A percentile compares a stretch with the other conserved stretches of the same genome.
Conservation (phyloP, 2,329 filamentous ascomycete genomes). For the Akanthomyces lecanii region DNA sequence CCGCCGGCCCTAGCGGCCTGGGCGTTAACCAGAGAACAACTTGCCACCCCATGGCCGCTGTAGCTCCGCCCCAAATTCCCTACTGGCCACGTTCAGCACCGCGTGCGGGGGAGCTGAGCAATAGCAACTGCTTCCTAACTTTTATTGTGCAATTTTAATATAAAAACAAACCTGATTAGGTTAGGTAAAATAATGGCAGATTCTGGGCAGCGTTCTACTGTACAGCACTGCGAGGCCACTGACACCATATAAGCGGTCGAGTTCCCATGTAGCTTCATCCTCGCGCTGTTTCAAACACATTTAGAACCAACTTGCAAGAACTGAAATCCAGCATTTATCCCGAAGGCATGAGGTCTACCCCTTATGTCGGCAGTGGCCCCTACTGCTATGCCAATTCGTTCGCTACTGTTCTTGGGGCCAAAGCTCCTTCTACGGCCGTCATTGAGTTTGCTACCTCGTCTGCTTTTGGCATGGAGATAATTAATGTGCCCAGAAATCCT, state of each 20-base stretch:
- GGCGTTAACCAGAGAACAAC: slow-evolving; percentile 3
- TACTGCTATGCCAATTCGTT: slow-evolving; percentile 23
- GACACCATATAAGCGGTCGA: background rate
- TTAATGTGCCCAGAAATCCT: slow-evolving; percentile 15
- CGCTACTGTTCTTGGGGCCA: slow-evolving; percentile 19
- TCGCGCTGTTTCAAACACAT: background rate
- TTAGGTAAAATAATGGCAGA: background rate
- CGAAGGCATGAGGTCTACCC: slow-evolving; percentile 10
- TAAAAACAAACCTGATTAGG: background rate
- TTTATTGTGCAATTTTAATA: background rate
- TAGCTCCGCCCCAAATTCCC: background rate
- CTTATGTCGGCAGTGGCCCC: slow-evolving; percentile 21
- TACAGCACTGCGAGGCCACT: background rate
- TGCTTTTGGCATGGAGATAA: slow-evolving; percentile 22
- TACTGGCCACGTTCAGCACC: background rate
- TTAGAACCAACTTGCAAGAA: too few relatives aligned
- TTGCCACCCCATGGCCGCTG: background rate
- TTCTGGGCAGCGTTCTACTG: background rate
- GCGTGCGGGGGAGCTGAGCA: background rate
- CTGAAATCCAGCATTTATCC: background rate
- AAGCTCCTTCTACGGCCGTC: slow-evolving; percentile 19
- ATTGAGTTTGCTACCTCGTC: slow-evolving; percentile 22
- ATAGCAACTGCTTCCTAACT: background rate
- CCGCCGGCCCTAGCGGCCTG: background rate
- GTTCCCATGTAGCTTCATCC: background rate